phyloP scores from a whole-genome alignment of 805 yeast species.

The Schwanniomyces sp. region DNA sequence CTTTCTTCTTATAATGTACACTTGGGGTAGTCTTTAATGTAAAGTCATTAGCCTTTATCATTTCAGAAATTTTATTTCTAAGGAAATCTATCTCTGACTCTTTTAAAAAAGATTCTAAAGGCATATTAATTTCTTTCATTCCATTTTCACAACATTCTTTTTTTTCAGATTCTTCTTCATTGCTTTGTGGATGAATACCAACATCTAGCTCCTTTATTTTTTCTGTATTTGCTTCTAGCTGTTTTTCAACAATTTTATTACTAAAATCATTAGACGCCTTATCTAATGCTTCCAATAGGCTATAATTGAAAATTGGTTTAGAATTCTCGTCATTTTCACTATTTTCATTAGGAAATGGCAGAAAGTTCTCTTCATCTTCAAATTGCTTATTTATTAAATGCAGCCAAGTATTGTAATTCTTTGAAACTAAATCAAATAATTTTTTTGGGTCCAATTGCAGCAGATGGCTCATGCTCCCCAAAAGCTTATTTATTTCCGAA shows the following conservation, averaged over 20 bases:
- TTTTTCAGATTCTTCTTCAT: background rate
- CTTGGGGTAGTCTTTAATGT: slow-evolving; percentile 6
- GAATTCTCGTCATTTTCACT: slow-evolving; percentile 7
- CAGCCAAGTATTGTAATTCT: slow-evolving; percentile 41
- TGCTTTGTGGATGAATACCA: background rate
- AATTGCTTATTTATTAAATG: slow-evolving; percentile 26
- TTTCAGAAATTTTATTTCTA: slow-evolving; percentile 23
- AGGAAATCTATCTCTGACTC: slow-evolving; percentile 29
- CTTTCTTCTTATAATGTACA: background rate
- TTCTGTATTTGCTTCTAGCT: background rate
- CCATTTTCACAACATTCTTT: background rate
- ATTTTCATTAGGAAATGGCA: slow-evolving; percentile 29
- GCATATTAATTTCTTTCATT: background rate
- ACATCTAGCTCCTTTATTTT: background rate
- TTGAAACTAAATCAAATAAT: slow-evolving; percentile 31
- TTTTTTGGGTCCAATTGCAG: slow-evolving; percentile 20
- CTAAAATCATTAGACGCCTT: slow-evolving; percentile 20
- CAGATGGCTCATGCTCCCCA: background rate
- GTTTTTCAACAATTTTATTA: slow-evolving; percentile 2
- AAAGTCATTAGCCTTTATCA: slow-evolving; percentile 17
- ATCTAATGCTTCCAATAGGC: slow-evolving; percentile 30
- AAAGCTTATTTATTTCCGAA: background rate
- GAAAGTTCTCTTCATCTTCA: slow-evolving; percentile 22
- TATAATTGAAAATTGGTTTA: slow-evolving; percentile 24
- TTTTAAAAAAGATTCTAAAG: slow-evolving; percentile 13